A percentile compares a stretch with the other conserved stretches of the same genome.
phyloP scores from a whole-genome alignment of 257 asterid species.

The Primulina eburnea region DNA sequence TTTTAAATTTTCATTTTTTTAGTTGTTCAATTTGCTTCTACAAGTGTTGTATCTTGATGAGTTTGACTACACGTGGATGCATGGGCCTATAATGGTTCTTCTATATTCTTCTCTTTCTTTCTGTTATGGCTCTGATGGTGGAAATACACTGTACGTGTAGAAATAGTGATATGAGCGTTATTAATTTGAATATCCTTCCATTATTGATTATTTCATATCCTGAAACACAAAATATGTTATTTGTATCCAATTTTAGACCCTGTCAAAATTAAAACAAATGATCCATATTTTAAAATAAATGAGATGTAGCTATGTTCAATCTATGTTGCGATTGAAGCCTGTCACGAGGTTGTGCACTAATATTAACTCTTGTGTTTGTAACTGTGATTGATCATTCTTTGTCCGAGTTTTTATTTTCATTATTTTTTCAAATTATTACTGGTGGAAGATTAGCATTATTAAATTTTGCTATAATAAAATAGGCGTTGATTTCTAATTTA shows the following conservation, averaged over 20 bases:
- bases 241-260: no score
- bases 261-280: no score
- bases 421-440: not conserved
- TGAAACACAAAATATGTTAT: not conserved
- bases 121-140: not conserved
- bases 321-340: not conserved
- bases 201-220: no score
- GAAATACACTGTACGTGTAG: not conserved
- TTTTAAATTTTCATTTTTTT: not conserved
- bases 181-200: not conserved
- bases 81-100: not conserved
- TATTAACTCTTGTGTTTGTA: no score
- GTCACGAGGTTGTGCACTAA: not conserved
- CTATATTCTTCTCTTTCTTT: not conserved
- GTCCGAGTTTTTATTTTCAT: not conserved
- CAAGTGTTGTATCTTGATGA: not conserved
- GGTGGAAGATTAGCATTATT: not conserved
- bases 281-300: no score
- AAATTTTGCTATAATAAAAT: not conserved
- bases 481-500: not conserved
- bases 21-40: not conserved
- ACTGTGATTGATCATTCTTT: not conserved
- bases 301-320: no score
- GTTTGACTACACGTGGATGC: not conserved
- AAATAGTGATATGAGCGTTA: not conserved